Percentiles rank a stretch among this genome's conserved stretches.
Evolutionary conservation across 1,284 basidiomycete genomes (phyloP).

Genomic region (Gomphus sp.): DNA sequence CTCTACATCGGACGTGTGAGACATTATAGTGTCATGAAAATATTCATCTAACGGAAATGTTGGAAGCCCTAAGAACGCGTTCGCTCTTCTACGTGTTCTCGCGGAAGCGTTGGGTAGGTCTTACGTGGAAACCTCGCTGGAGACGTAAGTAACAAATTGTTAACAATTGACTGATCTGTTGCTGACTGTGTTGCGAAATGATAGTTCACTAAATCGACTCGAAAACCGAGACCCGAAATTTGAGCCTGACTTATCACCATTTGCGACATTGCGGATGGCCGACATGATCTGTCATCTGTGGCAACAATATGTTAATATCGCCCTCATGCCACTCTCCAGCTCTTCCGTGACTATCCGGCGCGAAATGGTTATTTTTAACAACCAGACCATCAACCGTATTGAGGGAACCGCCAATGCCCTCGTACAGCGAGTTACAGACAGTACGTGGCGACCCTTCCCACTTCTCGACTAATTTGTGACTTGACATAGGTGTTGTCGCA

Average conservation of each 20-base stretch:
- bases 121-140: slow-evolving; percentile 87
- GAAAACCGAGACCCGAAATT: slow-evolving; percentile 67
- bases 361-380: slow-evolving; percentile 93
- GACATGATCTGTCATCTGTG: slow-evolving; percentile 92
- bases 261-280: slow-evolving; percentile 64
- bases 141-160: slow-evolving; percentile 55
- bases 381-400: slow-evolving; percentile 79
- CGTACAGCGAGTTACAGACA: slow-evolving; percentile 78
- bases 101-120: slow-evolving; percentile 80
- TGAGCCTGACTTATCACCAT: slow-evolving; percentile 72
- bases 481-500: slow-evolving; percentile 45
- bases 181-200: slow-evolving; percentile 4
- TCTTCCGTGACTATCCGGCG: slow-evolving; percentile 82
- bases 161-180: not conserved
- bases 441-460: slow-evolving; percentile 32
- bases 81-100: slow-evolving; percentile 79
- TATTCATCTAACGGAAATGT: not conserved
- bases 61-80: slow-evolving; percentile 80
- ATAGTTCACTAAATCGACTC: slow-evolving; percentile 63
- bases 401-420: slow-evolving; percentile 83
- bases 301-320: slow-evolving; percentile 94
- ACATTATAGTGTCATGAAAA: slow-evolving; percentile 10
- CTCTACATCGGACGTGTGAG: slow-evolving; percentile 73
- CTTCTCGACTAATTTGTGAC: slow-evolving; percentile 2
- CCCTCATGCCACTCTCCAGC: slow-evolving; percentile 82